A percentile compares a stretch with the other conserved stretches of the same genome.
Evolutionary conservation across 164 flowering plant species (phyloP).

Genomic region (Vitis rupestris): DNA sequence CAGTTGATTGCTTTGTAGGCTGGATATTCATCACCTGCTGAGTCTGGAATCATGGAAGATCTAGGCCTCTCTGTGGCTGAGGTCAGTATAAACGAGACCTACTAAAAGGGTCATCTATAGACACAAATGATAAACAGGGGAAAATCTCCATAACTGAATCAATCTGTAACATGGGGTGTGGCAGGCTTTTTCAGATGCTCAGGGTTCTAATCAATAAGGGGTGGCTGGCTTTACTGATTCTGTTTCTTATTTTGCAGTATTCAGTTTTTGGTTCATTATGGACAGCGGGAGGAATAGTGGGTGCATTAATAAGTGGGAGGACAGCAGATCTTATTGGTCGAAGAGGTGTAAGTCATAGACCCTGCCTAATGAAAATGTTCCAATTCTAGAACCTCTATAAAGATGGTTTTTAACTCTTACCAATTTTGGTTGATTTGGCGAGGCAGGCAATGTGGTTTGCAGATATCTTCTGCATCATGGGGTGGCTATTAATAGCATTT

Average conservation of each 20-base stretch:
- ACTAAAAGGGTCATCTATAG: no score
- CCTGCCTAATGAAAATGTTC: no score
- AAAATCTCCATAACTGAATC: no score
- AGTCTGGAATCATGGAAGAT: slow-evolving; percentile 42
- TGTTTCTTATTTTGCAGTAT: slow-evolving; percentile 16
- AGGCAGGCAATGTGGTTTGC: slow-evolving; percentile 14
- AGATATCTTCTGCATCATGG: slow-evolving; percentile 8
- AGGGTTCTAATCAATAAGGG: no score
- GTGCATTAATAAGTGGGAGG: slow-evolving; percentile 30
- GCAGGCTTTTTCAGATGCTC: no score
- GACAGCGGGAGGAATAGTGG: slow-evolving; percentile 35
- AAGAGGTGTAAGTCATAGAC: slow-evolving; percentile 19
- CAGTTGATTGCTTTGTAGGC: slow-evolving; percentile 17
- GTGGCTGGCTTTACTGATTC: no score
- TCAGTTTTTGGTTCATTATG: slow-evolving; percentile 34
- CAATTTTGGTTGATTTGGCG: no score
- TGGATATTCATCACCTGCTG: slow-evolving; percentile 40
- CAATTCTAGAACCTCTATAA: no score
- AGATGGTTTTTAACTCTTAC: no score
- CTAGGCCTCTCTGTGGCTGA: slow-evolving; percentile 22
- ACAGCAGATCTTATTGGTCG: slow-evolving; percentile 33
- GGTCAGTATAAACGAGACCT: not conserved
- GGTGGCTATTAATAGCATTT: slow-evolving; percentile 9
- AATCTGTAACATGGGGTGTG: no score
- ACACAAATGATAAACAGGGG: not conserved